phyloP scores from a whole-genome alignment of 2,329 filamentous ascomycete species.

The Teratosphaeria zuluensis region DNA sequence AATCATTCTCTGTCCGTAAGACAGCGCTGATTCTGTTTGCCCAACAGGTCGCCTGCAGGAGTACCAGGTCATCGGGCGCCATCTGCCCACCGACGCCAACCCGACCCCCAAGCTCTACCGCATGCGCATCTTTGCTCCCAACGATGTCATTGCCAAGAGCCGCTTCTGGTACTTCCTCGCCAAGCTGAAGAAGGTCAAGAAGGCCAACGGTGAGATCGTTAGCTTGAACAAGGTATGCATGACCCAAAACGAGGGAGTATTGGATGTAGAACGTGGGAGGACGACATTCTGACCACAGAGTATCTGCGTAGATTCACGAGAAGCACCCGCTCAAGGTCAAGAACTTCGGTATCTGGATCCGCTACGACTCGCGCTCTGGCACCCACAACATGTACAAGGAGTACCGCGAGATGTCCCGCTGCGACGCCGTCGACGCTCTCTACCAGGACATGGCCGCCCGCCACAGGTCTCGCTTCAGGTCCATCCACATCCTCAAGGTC shows the following conservation, averaged over 20 bases:
- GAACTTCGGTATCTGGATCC: conserved; percentile 99
- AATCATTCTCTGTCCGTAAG: conserved; percentile 16
- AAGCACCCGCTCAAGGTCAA: conserved; percentile 99
- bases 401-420: conserved; percentile 97
- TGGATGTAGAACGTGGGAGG: neutral
- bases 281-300: neutral
- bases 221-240: conserved; percentile 81
- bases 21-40: conserved; percentile 28
- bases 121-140: conserved; percentile 99
- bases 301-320: conserved; percentile 70
- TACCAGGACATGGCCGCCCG: conserved; percentile 99
- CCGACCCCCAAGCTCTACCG: conserved; percentile 97
- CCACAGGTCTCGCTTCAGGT: conserved; percentile 95
- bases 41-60: conserved; percentile 91
- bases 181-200: conserved; percentile 99
- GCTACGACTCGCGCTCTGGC: conserved; percentile 98
- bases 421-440: conserved; percentile 88
- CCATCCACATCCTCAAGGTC: conserved; percentile 97
- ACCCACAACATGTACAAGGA: conserved; percentile 99
- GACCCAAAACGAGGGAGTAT: neutral
- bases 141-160: conserved; percentile 97
- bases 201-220: conserved; percentile 99
- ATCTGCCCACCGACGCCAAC: conserved; percentile 95
- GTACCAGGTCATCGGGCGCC: conserved; percentile 99
- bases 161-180: conserved; percentile 99